Conservation (phyloP, 1,284 basidiomycete species). For the Fomitopsis schrenkii region DNA sequence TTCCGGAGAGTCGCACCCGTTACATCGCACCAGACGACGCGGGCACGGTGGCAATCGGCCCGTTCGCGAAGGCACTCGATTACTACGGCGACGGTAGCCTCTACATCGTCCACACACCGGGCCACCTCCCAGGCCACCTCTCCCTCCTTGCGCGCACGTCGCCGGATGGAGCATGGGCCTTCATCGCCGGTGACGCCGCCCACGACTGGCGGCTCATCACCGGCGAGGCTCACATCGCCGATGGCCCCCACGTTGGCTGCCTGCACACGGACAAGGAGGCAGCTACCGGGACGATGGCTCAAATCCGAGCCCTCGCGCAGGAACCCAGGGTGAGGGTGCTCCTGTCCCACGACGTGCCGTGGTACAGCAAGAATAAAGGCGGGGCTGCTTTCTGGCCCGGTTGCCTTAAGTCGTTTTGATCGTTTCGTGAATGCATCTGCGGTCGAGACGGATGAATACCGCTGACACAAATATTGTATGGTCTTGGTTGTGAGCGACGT, state of each 20-base stretch:
- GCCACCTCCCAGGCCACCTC: slow-evolving; percentile 51
- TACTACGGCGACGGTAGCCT: slow-evolving; percentile 54
- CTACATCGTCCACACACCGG: slow-evolving; percentile 53
- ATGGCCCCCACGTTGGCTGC: slow-evolving; percentile 28
- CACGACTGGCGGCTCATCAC: slow-evolving; percentile 51
- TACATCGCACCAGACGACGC: slow-evolving; percentile 14
- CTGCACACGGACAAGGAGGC: slow-evolving; percentile 39
- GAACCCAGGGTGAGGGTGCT: slow-evolving; percentile 41
- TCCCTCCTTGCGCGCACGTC: slow-evolving; percentile 54
- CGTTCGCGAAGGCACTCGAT: slow-evolving; percentile 49
- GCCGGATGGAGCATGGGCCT: slow-evolving; percentile 51
- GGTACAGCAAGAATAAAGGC: slow-evolving; percentile 45
- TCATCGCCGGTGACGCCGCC: slow-evolving; percentile 50
- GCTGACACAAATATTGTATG: too few relatives aligned
- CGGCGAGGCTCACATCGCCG: slow-evolving; percentile 39
- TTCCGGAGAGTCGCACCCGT: slow-evolving; percentile 39
- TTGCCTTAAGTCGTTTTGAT: slow-evolving; percentile 3
- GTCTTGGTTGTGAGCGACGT: background rate
- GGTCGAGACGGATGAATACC: background rate
- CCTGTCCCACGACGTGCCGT: slow-evolving; percentile 49
- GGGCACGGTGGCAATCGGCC: slow-evolving; percentile 33
- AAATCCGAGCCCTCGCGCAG: slow-evolving; percentile 35
- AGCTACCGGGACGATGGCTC: slow-evolving; percentile 38
- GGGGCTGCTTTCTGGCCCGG: slow-evolving; percentile 36
- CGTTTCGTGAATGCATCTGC: background rate